These are phyloP conservation scores for Bromus sterilis DNA, from an alignment of 176 grass and related monocot species.

Conservation along the genomic window DNA sequence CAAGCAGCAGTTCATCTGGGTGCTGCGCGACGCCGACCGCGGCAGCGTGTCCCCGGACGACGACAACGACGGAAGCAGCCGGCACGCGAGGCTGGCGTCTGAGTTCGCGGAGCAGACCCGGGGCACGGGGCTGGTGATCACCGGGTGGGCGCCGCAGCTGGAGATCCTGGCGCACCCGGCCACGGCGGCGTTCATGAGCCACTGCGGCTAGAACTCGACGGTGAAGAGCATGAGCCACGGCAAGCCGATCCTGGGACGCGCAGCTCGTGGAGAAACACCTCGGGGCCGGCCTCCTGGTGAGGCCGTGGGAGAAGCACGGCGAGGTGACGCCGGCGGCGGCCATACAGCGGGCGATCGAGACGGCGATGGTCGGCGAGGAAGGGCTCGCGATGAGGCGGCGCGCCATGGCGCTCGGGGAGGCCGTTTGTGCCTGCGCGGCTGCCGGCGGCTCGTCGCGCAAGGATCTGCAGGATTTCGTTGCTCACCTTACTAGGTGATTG, in stretches of 20 bases:
- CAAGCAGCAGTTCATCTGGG: slow-evolving; percentile 59
- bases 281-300: background rate
- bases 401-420: background rate
- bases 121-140: slow-evolving; percentile 38
- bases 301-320: slow-evolving; percentile 27
- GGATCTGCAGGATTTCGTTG: background rate
- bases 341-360: background rate
- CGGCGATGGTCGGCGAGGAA: background rate
- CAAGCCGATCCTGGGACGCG: slow-evolving; percentile 44
- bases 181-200: slow-evolving; percentile 69
- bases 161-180: slow-evolving; percentile 52
- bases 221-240: slow-evolving; percentile 67
- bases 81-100: background rate
- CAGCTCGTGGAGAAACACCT: slow-evolving; percentile 36
- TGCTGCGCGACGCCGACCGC: slow-evolving; percentile 46
- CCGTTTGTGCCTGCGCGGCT: background rate
- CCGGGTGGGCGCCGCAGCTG: slow-evolving; percentile 77
- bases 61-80: background rate
- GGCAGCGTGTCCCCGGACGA: background rate
- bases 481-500: background rate
- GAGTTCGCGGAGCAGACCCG: background rate
- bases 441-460: background rate
- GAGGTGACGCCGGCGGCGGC: background rate
- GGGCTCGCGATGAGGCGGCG: background rate
- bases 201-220: slow-evolving; percentile 81